Evolutionary conservation across 257 asterid genomes (phyloP), one percentile per base, ranked within the genome.

Genomic region (Ballota nigra): DNA sequence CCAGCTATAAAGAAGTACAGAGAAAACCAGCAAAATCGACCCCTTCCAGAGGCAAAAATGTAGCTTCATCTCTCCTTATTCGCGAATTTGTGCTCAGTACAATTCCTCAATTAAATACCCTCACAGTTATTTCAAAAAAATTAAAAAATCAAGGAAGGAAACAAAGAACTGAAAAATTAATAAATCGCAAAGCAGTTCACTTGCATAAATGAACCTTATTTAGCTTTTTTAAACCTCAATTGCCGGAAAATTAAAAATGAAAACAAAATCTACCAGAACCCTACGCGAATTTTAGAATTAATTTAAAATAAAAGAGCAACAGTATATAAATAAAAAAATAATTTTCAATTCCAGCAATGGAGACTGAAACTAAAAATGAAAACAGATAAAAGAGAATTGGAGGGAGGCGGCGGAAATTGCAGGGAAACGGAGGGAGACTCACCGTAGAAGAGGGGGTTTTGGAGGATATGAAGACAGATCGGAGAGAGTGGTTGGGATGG

Each of bases 401-500:
- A 47, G 29, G 71, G 53, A 12, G 13, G 52, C n/a, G 60, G 69
- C 0, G 9, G 75, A 33, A 70, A 69, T 36, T 60, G 76, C 31
- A 80, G 71, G 34, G 41, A 83, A 76, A n/a, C 43, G 75, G 70
- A 70, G 68, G 78, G 64, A 47, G 73, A 76, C 82, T 76, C 77
- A 75, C 87, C 82, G 76, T 19, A 67, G 51, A 52, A 41, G 67
- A n/a, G 55, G 73, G 79, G 73, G 79, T 66, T 47, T 76, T 43
- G 60, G 60, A 71, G 78, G 77, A 53, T 19, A 18, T 71, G 70
- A 28, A n/a, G n/a, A 70, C 83, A 85, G 91, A 87, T 85, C 89
- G 85, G 80, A 55, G 77, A 65, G 52, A 43, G 43, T 63, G 51
- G 82, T 23, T 19, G 63, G 24, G 62, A 18, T 31, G 18, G 31